Percentiles rank a stretch among this genome's conserved stretches.
These are phyloP conservation scores for Larix sibirica DNA, from an alignment of 83 land plant species.

Conservation along the genomic window DNA sequence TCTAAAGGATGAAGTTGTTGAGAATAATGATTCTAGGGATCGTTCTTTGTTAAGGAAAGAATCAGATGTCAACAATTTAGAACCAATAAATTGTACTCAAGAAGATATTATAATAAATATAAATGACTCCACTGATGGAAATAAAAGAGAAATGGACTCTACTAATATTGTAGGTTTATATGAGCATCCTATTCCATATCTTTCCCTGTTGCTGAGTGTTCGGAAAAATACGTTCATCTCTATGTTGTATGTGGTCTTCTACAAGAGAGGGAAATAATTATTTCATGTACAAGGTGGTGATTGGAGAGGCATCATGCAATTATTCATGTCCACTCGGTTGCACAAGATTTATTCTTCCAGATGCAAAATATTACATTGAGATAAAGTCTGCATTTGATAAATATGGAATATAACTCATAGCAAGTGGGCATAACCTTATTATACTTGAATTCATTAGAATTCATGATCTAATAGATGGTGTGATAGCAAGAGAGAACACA, in stretches of 20 bases:
- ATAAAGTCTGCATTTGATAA: conserved; percentile 25
- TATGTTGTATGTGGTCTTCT: conserved; percentile 39
- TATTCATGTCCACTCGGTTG: conserved; percentile 53
- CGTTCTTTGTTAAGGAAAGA: background rate
- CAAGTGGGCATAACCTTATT: conserved; percentile 40
- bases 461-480: conserved; percentile 60
- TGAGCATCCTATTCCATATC: conserved; percentile 41
- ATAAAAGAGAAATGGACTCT: background rate
- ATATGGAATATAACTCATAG: conserved; percentile 41
- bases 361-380: conserved; percentile 8
- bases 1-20: background rate
- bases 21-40: no score
- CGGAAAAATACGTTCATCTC: conserved; percentile 27
- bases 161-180: conserved; percentile 41
- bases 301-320: conserved; percentile 13
- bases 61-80: background rate
- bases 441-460: no score
- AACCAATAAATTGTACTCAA: background rate
- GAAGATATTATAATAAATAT: background rate
- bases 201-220: conserved; percentile 25
- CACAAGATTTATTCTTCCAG: conserved; percentile 24
- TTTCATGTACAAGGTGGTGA: conserved; percentile 40
- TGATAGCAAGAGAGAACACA: conserved; percentile 66
- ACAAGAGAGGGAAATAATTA: conserved; percentile 17
- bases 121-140: background rate